These are phyloP conservation scores for Spathaspora boniae DNA, from an alignment of 805 yeast species.

Conservation along the genomic window DNA sequence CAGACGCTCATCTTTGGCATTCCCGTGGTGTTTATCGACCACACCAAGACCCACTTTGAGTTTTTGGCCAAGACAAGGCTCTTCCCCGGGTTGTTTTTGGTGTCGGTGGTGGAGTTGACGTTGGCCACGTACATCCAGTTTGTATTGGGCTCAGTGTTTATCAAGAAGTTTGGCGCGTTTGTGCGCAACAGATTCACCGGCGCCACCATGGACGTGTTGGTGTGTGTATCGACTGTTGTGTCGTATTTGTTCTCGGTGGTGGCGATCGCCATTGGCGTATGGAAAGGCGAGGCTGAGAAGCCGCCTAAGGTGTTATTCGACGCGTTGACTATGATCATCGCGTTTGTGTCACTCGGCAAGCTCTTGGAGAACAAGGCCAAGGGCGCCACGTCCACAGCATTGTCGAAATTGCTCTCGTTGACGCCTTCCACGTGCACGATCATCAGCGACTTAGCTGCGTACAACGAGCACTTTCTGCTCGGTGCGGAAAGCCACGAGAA, in stretches of 20 bases:
- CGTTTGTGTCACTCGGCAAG: conserved; percentile 86
- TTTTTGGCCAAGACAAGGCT: conserved; percentile 32
- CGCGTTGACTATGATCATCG: conserved; percentile 78
- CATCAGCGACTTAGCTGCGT: conserved; percentile 38
- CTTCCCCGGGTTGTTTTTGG: conserved; percentile 61
- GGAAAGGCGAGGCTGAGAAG: conserved; percentile 32
- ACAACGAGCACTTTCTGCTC: conserved; percentile 20
- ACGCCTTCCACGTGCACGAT: conserved; percentile 77
- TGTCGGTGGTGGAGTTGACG: conserved; percentile 56
- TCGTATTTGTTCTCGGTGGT: conserved; percentile 73
- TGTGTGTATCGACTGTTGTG: conserved; percentile 74
- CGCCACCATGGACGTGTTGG: conserved; percentile 90
- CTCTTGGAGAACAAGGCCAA: conserved; percentile 89
- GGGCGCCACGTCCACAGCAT: conserved; percentile 87
- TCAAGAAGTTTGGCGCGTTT: conserved; percentile 61
- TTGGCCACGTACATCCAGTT: conserved; percentile 62
- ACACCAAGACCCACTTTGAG: conserved; percentile 41
- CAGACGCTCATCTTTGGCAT: conserved; percentile 54
- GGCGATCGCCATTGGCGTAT: conserved; percentile 51
- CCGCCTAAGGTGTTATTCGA: conserved; percentile 79
- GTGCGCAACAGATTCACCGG: conserved; percentile 53
- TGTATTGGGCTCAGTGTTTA: conserved; percentile 64
- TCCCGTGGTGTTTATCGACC: conserved; percentile 55
- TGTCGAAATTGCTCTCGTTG: conserved; percentile 74
- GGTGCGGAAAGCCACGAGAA: conserved; percentile 10